phyloP scores from a whole-genome alignment of 1,284 basidiomycete genomes.

The Golubevia pallescens region DNA sequence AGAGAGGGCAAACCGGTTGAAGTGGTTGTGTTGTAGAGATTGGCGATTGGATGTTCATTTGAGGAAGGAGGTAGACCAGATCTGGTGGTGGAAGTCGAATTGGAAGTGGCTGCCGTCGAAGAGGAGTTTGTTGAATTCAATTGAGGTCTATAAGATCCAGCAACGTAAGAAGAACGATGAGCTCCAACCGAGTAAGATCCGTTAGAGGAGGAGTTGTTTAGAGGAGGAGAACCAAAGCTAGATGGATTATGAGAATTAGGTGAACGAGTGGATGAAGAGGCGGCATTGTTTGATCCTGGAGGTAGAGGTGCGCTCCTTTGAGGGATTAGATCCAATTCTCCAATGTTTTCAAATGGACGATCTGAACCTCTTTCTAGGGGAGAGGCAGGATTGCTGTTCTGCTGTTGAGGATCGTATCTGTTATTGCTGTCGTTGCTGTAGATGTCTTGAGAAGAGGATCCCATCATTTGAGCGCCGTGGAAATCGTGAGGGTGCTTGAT shows the following conservation, averaged over 20 bases:
- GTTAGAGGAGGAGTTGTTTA: too few species aligned
- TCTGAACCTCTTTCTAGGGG: not conserved
- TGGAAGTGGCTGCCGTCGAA: too few species aligned
- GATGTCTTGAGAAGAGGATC: not conserved
- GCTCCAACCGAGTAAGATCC: not conserved
- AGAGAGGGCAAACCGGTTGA: too few species aligned
- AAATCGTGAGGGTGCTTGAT: constrained; percentile 54
- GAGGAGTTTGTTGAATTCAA: not conserved
- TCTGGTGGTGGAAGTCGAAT: too few species aligned
- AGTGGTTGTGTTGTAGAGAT: not conserved
- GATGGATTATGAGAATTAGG: not conserved
- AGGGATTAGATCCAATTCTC: constrained; percentile 33
- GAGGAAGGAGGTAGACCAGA: not conserved
- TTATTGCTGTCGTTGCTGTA: not conserved
- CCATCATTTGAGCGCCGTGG: constrained; percentile 35
- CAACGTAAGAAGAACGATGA: constrained; percentile 15
- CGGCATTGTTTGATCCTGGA: too few species aligned
- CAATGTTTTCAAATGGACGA: not conserved
- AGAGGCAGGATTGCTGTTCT: not conserved
- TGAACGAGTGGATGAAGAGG: not conserved
- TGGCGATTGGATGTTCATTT: not conserved
- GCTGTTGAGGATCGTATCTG: not conserved
- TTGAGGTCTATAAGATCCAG: constrained; percentile 17
- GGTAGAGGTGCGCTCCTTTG: constrained; percentile 49
- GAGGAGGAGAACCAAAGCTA: not conserved